Conservation (phyloP, 2,329 filamentous ascomycete species). For the Microdochium bolleyi region DNA sequence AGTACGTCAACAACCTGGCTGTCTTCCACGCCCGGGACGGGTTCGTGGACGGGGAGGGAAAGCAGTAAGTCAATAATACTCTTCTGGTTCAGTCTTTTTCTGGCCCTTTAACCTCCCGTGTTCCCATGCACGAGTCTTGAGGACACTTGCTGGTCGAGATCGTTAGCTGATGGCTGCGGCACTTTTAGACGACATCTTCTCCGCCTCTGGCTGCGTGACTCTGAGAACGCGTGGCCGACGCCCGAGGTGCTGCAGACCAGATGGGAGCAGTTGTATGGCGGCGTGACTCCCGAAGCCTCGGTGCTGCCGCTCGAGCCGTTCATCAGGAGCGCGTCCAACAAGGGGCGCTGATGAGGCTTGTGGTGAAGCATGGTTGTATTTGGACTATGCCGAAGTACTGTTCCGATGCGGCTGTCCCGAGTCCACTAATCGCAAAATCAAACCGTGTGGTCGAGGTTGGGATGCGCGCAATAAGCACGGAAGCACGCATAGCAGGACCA, state of each 20-base stretch:
- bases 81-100: not conserved
- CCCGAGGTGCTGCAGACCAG: conserved; percentile 32
- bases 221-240: conserved; percentile 39
- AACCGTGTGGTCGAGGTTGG: too few relatives aligned
- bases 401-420: too few relatives aligned
- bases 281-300: conserved; percentile 39
- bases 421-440: too few relatives aligned
- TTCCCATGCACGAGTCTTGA: too few relatives aligned
- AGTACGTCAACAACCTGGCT: conserved; percentile 46
- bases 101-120: not conserved
- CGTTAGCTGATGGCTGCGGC: too few relatives aligned
- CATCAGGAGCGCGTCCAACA: conserved; percentile 29
- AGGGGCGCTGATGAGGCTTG: conserved; percentile 5
- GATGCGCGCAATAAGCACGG: too few relatives aligned
- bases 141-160: too few relatives aligned
- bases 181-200: conserved; percentile 40
- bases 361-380: too few relatives aligned
- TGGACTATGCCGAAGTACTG: too few relatives aligned
- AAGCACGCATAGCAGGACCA: too few relatives aligned
- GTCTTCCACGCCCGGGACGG: conserved; percentile 44
- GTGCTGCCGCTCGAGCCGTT: conserved; percentile 50
- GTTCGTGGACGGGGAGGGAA: conserved; percentile 34
- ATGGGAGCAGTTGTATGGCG: conserved; percentile 46
- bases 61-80: conserved; percentile 26
- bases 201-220: conserved; percentile 41